A percentile compares a stretch with the other conserved stretches of the same genome.
Conservation (phyloP, 495 filamentous ascomycete genomes). For the Trichoderma erinaceum region DNA sequence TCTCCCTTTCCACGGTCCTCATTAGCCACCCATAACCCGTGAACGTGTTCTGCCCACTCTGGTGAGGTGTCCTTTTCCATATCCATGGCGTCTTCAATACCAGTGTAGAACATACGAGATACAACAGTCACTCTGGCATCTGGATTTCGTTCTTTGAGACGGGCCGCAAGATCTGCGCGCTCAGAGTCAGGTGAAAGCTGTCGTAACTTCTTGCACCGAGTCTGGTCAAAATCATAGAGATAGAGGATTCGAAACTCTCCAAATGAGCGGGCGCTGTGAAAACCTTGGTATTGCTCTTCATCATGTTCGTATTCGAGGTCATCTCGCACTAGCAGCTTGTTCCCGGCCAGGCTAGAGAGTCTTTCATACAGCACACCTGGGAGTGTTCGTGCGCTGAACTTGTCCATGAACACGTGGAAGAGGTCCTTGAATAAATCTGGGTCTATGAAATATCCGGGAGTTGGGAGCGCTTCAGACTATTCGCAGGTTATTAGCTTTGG, state of each 20-base stretch:
- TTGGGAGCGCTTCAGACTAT: not conserved
- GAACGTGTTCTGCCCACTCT: not conserved
- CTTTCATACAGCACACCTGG: not conserved
- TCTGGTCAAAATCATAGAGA: slow-evolving; percentile 6
- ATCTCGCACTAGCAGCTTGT: not conserved
- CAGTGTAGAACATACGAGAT: not conserved
- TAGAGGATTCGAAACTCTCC: not conserved
- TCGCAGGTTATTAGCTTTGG: not conserved
- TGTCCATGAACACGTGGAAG: not conserved
- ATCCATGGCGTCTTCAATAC: not conserved
- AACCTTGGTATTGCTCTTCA: not conserved
- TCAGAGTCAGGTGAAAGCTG: not conserved
- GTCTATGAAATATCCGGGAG: not conserved
- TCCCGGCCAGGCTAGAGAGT: not conserved
- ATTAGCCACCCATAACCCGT: not conserved
- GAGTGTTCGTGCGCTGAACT: not conserved
- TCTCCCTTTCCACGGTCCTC: not conserved
- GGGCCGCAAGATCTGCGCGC: not conserved
- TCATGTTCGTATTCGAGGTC: not conserved
- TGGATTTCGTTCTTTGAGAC: not conserved
- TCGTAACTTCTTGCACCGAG: not conserved
- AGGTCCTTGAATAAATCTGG: not conserved
- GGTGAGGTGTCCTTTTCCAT: not conserved
- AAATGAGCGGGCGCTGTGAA: not conserved
- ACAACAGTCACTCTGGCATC: not conserved